Evolutionary conservation across 2,329 filamentous ascomycete genomes (phyloP), one percentile per base, ranked within the genome.

Genomic region (Myriangium duriaei): DNA sequence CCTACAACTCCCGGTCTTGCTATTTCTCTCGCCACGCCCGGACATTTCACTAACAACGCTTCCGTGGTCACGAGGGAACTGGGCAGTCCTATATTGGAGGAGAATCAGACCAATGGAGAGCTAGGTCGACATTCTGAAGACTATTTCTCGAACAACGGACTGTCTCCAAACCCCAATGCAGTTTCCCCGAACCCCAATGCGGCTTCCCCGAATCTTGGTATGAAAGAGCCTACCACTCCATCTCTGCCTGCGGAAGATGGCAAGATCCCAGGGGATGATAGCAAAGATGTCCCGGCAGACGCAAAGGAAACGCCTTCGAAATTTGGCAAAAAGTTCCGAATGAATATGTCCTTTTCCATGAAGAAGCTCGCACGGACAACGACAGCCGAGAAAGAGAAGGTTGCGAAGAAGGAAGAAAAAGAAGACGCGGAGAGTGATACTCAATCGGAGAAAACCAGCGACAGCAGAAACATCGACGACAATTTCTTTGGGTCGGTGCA

Each of bases 261-360:
- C 60, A 21, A 61, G 6, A 52, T 53, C 1, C 49, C 52, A 7
- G 54, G 58, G 52, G 38, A 53, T 54, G 18, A 53, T 54, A 1
- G 51, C 52, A 9, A 57, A 63, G 76, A 51, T 42, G 21, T 7
- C 21, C 7, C 21, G n/a, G 72, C 74, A 47, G 78, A 68, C 39
- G 62, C 66, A 10, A 81, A 82, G 45, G 53, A 56, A 7, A 55
- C 53, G 3, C 48, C 53, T 3, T 40, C 41, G 4, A 51, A 51
- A 4, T 92, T 93, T 55, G 76, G 81, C 30, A 91, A 87, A 62
- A 84, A 84, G 50, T 87, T 93, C 58, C 76, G 81, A 33, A 80
- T 83, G 74, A 72, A 68, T 43, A 55, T 52, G 47, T 76, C 79
- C 1, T 86, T 88, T 51, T 49, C 49, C 24, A 80, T 79, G 51